These are phyloP conservation scores for Ogataea corticis DNA, from an alignment of 805 yeast genomes.

Conservation along the genomic window DNA sequence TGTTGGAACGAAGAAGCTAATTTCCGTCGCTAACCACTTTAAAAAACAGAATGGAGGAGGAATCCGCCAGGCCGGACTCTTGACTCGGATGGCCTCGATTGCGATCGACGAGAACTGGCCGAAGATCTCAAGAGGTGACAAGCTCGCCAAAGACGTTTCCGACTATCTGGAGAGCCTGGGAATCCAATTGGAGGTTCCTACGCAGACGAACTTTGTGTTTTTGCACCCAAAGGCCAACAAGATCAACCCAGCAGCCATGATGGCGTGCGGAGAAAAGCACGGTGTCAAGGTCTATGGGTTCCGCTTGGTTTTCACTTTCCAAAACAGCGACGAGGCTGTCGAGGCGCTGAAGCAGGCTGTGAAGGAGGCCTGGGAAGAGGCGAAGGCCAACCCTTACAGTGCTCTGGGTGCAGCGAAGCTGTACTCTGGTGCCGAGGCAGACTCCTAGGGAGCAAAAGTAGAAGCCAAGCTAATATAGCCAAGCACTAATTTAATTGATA, in stretches of 20 bases:
- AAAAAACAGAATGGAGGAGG: slow-evolving; percentile 95
- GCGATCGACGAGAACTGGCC: slow-evolving; percentile 76
- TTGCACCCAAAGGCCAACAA: slow-evolving; percentile 55
- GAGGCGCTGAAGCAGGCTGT: slow-evolving; percentile 59
- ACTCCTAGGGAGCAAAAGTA: no score
- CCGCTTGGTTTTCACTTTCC: slow-evolving; percentile 81
- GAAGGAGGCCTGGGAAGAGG: slow-evolving; percentile 54
- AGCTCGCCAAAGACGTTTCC: slow-evolving; percentile 51
- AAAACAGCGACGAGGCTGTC: slow-evolving; percentile 53
- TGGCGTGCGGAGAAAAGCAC: slow-evolving; percentile 48
- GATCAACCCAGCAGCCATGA: slow-evolving; percentile 50
- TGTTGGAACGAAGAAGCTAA: slow-evolving; percentile 62
- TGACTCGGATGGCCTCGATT: slow-evolving; percentile 75
- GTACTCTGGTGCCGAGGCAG: no score
- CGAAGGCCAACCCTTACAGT: slow-evolving; percentile 54
- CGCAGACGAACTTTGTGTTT: slow-evolving; percentile 82
- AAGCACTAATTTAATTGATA: no score
- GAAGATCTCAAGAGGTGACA: slow-evolving; percentile 51
- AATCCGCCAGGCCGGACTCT: slow-evolving; percentile 81
- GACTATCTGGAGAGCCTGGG: slow-evolving; percentile 53
- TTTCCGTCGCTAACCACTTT: slow-evolving; percentile 76
- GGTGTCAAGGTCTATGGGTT: slow-evolving; percentile 68
- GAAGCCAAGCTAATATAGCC: no score
- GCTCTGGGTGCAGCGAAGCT: no score
- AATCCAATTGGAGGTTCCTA: slow-evolving; percentile 67